Evolutionary conservation across 495 filamentous ascomycete genomes (phyloP).

Genomic region (Letharia lupina): DNA sequence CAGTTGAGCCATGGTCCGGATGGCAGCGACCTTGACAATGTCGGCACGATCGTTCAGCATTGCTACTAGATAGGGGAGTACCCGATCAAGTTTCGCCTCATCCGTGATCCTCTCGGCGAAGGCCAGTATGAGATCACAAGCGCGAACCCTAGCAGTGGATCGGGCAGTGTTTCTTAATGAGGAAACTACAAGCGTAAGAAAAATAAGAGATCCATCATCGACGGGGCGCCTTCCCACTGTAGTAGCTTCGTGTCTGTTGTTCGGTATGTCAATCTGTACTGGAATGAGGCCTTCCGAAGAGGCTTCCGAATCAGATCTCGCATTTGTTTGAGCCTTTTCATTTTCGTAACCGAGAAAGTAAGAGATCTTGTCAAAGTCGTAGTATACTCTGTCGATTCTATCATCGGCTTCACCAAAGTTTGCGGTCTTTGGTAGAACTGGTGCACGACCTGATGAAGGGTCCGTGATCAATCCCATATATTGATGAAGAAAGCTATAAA

Average conservation of each 20-base stretch:
- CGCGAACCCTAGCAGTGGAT: slow-evolving; percentile 76
- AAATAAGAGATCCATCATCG: slow-evolving; percentile 90
- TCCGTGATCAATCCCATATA: slow-evolving; percentile 97
- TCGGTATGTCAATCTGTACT: slow-evolving; percentile 81
- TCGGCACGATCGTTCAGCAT: slow-evolving; percentile 74
- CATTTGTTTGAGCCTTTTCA: slow-evolving; percentile 27
- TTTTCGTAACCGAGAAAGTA: slow-evolving; percentile 74
- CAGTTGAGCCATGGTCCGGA: slow-evolving; percentile 79
- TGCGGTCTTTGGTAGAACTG: slow-evolving; percentile 51
- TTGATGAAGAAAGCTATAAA: slow-evolving; percentile 93
- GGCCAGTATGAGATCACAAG: slow-evolving; percentile 86
- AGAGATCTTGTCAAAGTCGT: slow-evolving; percentile 96
- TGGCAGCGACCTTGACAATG: slow-evolving; percentile 72
- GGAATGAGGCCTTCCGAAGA: slow-evolving; percentile 45
- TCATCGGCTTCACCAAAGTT: slow-evolving; percentile 81
- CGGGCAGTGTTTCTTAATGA: slow-evolving; percentile 83
- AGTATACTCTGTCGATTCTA: slow-evolving; percentile 82
- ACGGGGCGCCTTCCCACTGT: slow-evolving; percentile 34
- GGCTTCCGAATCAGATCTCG: slow-evolving; percentile 21
- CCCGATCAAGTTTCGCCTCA: slow-evolving; percentile 91
- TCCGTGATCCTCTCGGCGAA: slow-evolving; percentile 89
- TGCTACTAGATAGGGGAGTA: slow-evolving; percentile 80
- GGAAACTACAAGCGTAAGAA: slow-evolving; percentile 77
- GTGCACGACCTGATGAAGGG: slow-evolving; percentile 66
- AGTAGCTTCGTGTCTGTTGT: slow-evolving; percentile 52